These are phyloP conservation scores for Starmerella powellii DNA, from an alignment of 805 yeast genomes.

Conservation along the genomic window DNA sequence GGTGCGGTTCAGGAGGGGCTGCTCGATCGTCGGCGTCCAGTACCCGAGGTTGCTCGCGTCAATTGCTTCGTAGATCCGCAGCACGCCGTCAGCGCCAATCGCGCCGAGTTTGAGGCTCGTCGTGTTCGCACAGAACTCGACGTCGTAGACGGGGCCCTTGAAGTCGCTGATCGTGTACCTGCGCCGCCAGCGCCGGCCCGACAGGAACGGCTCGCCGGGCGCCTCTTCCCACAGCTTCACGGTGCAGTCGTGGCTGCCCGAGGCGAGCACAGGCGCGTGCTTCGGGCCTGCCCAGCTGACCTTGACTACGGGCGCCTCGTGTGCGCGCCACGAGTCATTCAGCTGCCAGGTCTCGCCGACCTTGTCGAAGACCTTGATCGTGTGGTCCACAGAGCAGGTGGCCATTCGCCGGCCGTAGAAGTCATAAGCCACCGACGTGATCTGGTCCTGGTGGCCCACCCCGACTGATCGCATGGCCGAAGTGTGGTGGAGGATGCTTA, in stretches of 20 bases:
- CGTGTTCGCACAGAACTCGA: conserved; percentile 79
- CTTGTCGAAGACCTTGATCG: conserved; percentile 74
- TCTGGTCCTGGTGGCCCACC: conserved; percentile 86
- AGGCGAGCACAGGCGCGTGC: conserved; percentile 73
- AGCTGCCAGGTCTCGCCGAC: conserved; percentile 59
- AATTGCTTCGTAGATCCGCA: conserved; percentile 73
- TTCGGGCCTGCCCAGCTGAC: conserved; percentile 93
- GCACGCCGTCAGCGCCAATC: conserved; percentile 77
- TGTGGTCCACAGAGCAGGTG: conserved; percentile 91
- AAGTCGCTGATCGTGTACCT: conserved; percentile 72
- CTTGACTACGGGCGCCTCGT: conserved; percentile 73
- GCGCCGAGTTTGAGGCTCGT: conserved; percentile 72
- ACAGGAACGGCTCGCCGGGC: conserved; percentile 57
- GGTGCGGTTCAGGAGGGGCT: conserved; percentile 46
- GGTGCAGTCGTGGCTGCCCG: conserved; percentile 82
- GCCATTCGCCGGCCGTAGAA: conserved; percentile 88
- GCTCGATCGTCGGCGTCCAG: conserved; percentile 70
- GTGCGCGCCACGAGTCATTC: conserved; percentile 90
- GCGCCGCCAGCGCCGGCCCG: conserved; percentile 76
- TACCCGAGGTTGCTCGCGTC: conserved; percentile 79
- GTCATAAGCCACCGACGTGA: conserved; percentile 79
- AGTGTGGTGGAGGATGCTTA: neutral
- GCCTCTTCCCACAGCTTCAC: conserved; percentile 86
- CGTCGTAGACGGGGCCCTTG: conserved; percentile 77
- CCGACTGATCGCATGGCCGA: conserved; percentile 48